These are phyloP conservation scores for Sarocladium brachiariae DNA, from an alignment of 2,329 filamentous ascomycete genomes.

Conservation along the genomic window DNA sequence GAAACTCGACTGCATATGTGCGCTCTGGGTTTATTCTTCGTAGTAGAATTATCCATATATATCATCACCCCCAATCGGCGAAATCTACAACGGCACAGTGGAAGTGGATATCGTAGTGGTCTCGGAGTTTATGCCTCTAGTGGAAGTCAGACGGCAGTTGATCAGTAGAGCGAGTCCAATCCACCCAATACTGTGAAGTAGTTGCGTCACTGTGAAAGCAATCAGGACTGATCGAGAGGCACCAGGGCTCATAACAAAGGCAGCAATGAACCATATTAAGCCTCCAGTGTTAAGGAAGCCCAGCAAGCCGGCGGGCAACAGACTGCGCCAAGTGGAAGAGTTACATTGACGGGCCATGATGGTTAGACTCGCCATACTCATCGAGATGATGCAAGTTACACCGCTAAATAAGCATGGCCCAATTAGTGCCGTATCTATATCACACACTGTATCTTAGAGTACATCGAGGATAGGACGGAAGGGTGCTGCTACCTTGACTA, in stretches of 20 bases:
- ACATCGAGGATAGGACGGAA: neutral
- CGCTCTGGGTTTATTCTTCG: no score
- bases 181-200: neutral
- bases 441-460: neutral
- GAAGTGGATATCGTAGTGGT: neutral
- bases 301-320: neutral
- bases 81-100: neutral
- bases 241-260: neutral
- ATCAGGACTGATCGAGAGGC: neutral
- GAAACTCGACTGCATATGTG: no score
- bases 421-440: neutral
- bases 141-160: neutral
- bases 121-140: neutral
- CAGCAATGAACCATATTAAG: neutral
- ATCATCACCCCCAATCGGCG: no score
- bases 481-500: neutral
- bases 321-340: neutral
- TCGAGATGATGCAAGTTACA: neutral
- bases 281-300: neutral
- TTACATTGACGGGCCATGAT: neutral
- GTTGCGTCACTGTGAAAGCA: neutral
- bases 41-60: no score
- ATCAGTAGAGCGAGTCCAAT: neutral
- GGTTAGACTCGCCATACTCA: neutral
- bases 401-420: neutral